Percentiles rank a stretch among this genome's conserved stretches.
Evolutionary conservation across 495 filamentous ascomycete species (phyloP).

Genomic region (Barbatosphaeria neglecta): DNA sequence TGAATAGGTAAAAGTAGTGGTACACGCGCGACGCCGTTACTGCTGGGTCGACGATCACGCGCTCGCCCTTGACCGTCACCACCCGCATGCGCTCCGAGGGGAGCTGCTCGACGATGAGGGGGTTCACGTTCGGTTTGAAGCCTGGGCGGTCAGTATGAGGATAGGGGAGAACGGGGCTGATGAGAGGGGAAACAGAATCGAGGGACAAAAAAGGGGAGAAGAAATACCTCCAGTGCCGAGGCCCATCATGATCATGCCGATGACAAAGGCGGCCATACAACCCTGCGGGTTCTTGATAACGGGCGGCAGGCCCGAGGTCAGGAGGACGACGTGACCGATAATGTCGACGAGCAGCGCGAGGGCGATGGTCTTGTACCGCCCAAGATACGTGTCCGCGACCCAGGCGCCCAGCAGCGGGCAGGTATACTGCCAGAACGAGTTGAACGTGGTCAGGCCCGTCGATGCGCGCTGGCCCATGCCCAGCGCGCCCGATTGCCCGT

Average conservation of each 20-base stretch:
- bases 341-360: constrained; percentile 41
- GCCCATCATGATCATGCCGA: constrained; percentile 51
- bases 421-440: constrained; percentile 39
- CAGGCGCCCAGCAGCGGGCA: constrained; percentile 32
- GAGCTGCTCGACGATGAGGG: constrained; percentile 43
- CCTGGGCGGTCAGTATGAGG: too few species aligned
- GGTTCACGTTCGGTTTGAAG: constrained; percentile 49
- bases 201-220: too few species aligned
- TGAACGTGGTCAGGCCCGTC: constrained; percentile 52
- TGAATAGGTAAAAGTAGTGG: constrained; percentile 50
- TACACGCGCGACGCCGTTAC: constrained; percentile 45
- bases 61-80: constrained; percentile 39
- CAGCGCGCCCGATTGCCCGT: constrained; percentile 48
- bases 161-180: too few species aligned
- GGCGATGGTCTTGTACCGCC: constrained; percentile 56
- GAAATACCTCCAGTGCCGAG: constrained; percentile 48
- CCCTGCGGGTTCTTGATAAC: constrained; percentile 39
- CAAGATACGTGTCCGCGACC: constrained; percentile 55
- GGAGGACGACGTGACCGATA: constrained; percentile 49
- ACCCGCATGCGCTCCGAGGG: constrained; percentile 27
- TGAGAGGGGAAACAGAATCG: too few species aligned
- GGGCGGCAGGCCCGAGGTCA: constrained; percentile 43
- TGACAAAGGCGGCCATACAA: constrained; percentile 42
- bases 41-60: constrained; percentile 53
- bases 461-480: constrained; percentile 51